Evolutionary conservation across 352 stramenopile genomes (phyloP).

Genomic region (Phytophthora capsici): DNA sequence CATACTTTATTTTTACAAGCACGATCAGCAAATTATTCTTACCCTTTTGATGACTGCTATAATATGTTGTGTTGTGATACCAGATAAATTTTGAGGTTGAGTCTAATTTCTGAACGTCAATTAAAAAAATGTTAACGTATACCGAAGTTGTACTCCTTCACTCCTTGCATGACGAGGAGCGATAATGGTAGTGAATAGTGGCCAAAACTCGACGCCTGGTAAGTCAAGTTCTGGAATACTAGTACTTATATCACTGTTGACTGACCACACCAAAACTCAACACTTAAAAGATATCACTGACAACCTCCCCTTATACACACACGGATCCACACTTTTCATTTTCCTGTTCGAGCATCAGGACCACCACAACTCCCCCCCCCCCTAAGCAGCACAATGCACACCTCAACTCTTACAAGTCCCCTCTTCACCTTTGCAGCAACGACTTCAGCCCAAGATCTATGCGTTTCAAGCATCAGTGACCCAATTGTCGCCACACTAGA

Average conservation of each 20-base stretch:
- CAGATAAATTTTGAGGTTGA: no score
- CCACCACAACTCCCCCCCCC: neutral
- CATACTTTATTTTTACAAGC: slow-evolving; percentile 2
- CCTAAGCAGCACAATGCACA: slow-evolving; percentile 9
- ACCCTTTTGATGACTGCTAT: no score
- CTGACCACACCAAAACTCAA: slow-evolving; percentile 12
- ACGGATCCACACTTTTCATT: slow-evolving; percentile 35
- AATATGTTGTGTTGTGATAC: no score
- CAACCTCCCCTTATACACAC: no score
- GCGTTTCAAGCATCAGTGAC: slow-evolving; percentile 35
- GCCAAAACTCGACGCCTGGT: neutral
- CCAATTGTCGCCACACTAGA: slow-evolving; percentile 39
- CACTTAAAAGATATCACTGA: slow-evolving; percentile 2
- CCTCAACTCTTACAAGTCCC: neutral
- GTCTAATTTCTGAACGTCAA: no score
- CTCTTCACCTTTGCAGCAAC: neutral
- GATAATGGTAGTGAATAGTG: no score
- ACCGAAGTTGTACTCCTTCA: no score
- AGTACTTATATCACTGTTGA: slow-evolving; percentile 19
- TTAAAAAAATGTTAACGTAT: no score
- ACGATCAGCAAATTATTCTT: neutral
- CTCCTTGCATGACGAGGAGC: slow-evolving; percentile 2
- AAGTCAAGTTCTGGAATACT: slow-evolving; percentile 1
- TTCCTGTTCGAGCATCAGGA: slow-evolving; percentile 23
- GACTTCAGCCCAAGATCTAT: slow-evolving; percentile 21